phyloP scores from a whole-genome alignment of 2,329 filamentous ascomycete species.

The Colletotrichum sp. region DNA sequence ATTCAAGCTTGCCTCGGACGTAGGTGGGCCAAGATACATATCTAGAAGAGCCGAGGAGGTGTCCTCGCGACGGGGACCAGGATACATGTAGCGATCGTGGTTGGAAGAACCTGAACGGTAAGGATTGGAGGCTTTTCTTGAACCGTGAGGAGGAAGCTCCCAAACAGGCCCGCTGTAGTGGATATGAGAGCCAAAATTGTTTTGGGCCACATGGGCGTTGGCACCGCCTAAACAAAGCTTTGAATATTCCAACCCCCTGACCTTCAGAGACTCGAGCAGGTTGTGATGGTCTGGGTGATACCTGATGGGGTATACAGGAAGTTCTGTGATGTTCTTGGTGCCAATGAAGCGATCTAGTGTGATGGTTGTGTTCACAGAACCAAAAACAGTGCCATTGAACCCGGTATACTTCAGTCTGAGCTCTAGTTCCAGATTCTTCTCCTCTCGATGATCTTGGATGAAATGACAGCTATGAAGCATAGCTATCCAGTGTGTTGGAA shows the following conservation, averaged over 20 bases:
- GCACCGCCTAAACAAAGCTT: neutral
- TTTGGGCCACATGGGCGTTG: no score
- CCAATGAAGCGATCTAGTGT: neutral
- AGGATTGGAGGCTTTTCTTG: no score
- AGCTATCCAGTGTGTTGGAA: neutral
- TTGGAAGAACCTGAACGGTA: no score
- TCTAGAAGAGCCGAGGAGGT: neutral
- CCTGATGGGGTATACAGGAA: neutral
- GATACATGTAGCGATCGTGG: no score
- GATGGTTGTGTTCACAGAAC: neutral
- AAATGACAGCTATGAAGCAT: neutral
- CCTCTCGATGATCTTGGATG: neutral
- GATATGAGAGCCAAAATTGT: neutral
- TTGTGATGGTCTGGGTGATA: neutral
- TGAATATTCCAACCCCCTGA: neutral
- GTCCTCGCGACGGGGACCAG: no score
- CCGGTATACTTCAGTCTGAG: neutral
- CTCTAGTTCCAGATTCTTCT: neutral
- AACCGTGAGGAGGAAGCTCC: neutral
- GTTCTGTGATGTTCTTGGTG: neutral
- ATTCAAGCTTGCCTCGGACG: neutral
- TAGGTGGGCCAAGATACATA: neutral
- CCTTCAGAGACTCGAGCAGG: neutral
- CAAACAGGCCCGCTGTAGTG: neutral
- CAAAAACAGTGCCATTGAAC: neutral